phyloP scores from a whole-genome alignment of 495 filamentous ascomycete genomes.

The Bryoglossum gracile region DNA sequence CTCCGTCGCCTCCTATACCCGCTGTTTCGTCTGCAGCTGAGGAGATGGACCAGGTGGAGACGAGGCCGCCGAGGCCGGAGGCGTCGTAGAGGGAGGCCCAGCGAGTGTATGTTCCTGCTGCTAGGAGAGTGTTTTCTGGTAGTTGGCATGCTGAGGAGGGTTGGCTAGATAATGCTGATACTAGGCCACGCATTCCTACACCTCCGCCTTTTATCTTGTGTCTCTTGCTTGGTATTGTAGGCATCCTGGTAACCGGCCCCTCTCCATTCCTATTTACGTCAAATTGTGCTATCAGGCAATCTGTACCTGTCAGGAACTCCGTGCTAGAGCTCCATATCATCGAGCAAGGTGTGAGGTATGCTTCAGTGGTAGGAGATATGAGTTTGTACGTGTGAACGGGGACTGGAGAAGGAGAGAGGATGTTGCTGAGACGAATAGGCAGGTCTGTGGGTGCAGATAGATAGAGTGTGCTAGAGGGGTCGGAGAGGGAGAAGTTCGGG shows the following conservation, averaged over 20 bases:
- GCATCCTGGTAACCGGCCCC: constrained; percentile 53
- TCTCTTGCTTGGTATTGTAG: constrained; percentile 69
- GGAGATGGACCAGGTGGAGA: constrained; percentile 57
- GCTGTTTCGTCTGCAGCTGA: constrained; percentile 30
- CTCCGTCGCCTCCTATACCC: constrained; percentile 53
- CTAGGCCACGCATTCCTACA: constrained; percentile 75
- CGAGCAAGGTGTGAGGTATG: constrained; percentile 66
- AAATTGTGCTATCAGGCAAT: constrained; percentile 68
- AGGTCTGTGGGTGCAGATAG: constrained; percentile 62
- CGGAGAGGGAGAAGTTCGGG: constrained; percentile 61
- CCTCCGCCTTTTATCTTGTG: constrained; percentile 63
- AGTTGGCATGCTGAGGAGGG: constrained; percentile 23
- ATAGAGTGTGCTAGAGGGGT: constrained; percentile 58
- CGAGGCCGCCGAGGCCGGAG: constrained; percentile 53
- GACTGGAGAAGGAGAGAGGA: constrained; percentile 33
- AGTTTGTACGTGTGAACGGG: constrained; percentile 57
- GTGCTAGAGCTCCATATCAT: constrained; percentile 60
- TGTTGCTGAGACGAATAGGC: constrained; percentile 61
- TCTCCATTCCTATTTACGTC: constrained; percentile 62
- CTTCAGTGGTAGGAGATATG: constrained; percentile 68
- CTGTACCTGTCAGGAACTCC: constrained; percentile 65
- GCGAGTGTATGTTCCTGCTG: constrained; percentile 75
- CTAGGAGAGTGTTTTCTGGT: constrained; percentile 51
- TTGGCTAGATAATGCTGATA: constrained; percentile 55
- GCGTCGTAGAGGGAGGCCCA: constrained; percentile 70